phyloP scores from a whole-genome alignment of 108 stramenopile species.

The Cyclotella distinguenda region DNA sequence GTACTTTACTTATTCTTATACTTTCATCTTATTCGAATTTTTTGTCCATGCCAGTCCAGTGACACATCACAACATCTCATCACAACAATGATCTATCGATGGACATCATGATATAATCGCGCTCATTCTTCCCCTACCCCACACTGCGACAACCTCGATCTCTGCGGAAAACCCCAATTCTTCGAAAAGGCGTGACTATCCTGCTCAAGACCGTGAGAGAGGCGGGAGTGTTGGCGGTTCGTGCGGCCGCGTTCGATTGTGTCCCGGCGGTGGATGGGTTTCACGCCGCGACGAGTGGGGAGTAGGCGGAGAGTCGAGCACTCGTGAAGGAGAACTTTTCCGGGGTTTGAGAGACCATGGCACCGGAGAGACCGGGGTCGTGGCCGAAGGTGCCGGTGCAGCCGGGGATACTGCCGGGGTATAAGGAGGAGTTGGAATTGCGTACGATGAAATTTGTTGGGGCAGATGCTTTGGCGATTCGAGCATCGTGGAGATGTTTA shows the following conservation, averaged over 20 bases:
- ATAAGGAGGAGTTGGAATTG: constrained; percentile 19
- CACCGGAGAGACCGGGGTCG: constrained; percentile 20
- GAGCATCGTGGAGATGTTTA: constrained; percentile 29
- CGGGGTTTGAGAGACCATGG: constrained; percentile 16
- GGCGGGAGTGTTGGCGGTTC: constrained; percentile 20
- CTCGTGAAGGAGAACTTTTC: constrained; percentile 18
- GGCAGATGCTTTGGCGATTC: constrained; percentile 32
- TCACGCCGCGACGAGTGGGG: constrained; percentile 38
- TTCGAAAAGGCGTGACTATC: too few species aligned
- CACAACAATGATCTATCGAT: too few species aligned
- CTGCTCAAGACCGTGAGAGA: too few species aligned
- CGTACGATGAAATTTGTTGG: constrained; percentile 43
- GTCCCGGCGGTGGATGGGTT: constrained; percentile 54
- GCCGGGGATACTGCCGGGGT: constrained; percentile 24
- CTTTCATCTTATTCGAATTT: too few species aligned
- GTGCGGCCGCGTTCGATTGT: constrained; percentile 46
- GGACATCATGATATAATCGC: too few species aligned
- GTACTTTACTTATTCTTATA: too few species aligned
- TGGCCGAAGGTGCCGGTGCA: constrained; percentile 34
- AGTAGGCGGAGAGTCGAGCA: constrained; percentile 8
- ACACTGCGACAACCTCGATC: too few species aligned
- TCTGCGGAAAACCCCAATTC: too few species aligned
- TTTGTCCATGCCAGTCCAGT: too few species aligned
- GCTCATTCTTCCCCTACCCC: too few species aligned
- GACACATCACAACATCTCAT: too few species aligned